Evolutionary conservation across 257 asterid genomes (phyloP).

Genomic region (Phtheirospermum japonicum): DNA sequence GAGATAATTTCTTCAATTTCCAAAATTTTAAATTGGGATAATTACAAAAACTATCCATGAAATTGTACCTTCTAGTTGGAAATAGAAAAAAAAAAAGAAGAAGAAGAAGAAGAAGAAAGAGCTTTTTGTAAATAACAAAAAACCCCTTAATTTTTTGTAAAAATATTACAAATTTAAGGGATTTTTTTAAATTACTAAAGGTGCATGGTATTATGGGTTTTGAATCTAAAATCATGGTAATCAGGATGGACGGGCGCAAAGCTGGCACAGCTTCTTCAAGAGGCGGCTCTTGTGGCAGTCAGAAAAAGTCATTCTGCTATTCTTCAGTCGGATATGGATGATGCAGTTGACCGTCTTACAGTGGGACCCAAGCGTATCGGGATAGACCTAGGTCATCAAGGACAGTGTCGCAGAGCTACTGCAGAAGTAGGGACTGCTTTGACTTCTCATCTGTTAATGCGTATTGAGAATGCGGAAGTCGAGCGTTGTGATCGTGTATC

Average conservation of each 20-base stretch:
- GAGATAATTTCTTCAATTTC: background rate
- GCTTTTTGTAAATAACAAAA: background rate
- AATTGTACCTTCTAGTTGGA: background rate
- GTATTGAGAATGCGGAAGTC: constrained; percentile 71
- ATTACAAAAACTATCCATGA: background rate
- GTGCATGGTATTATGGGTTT: constrained; percentile 17
- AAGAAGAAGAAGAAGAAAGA: no score
- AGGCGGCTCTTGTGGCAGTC: constrained; percentile 98
- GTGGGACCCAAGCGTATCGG: constrained; percentile 90
- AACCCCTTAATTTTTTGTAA: no score
- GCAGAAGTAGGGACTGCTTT: constrained; percentile 84
- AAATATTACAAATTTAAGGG: no score
- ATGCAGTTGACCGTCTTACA: constrained; percentile 96
- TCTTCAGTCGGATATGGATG: constrained; percentile 79
- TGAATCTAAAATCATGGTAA: constrained; percentile 23
- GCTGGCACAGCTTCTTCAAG: constrained; percentile 97
- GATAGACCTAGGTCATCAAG: constrained; percentile 77
- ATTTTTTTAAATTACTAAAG: background rate
- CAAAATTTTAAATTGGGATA: background rate
- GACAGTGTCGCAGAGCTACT: constrained; percentile 91
- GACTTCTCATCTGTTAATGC: constrained; percentile 82
- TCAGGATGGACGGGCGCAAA: constrained; percentile 98
- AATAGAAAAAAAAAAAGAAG: background rate
- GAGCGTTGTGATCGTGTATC: constrained; percentile 93
- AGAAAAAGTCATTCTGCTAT: constrained; percentile 79